These are phyloP conservation scores for Aspergillus glaucus DNA, from an alignment of 2,329 filamentous ascomycete species.

Conservation along the genomic window DNA sequence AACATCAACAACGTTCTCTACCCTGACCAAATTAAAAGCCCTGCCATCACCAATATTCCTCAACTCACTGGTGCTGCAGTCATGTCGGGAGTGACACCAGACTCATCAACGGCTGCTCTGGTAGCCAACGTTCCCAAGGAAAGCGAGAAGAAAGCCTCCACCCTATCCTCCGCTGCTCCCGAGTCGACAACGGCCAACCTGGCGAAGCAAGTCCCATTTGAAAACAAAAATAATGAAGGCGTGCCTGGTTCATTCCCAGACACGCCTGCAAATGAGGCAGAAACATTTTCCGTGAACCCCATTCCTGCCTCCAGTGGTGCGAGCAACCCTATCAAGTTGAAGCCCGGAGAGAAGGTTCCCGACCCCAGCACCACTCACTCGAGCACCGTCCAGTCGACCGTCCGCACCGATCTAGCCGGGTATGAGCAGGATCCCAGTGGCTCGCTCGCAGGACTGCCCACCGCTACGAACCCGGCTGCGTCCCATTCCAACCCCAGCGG, in stretches of 20 bases:
- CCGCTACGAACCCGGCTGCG: not conserved
- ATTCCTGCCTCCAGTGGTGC: slow-evolving; percentile 52
- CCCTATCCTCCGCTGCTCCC: slow-evolving; percentile 61
- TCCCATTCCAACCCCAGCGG: slow-evolving; percentile 5
- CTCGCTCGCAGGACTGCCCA: slow-evolving; percentile 32
- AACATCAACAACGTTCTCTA: slow-evolving; percentile 91
- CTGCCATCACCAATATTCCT: slow-evolving; percentile 1
- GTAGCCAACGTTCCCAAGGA: slow-evolving; percentile 31
- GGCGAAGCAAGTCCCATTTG: slow-evolving; percentile 61
- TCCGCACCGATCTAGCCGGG: slow-evolving; percentile 68
- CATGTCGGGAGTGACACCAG: slow-evolving; percentile 60
- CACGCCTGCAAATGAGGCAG: slow-evolving; percentile 55
- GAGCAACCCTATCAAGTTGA: slow-evolving; percentile 74
- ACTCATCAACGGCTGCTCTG: slow-evolving; percentile 61
- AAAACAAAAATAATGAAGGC: slow-evolving; percentile 33
- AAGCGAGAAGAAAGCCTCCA: slow-evolving; percentile 29
- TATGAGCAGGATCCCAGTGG: slow-evolving; percentile 68
- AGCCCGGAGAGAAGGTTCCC: slow-evolving; percentile 75
- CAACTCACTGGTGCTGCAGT: slow-evolving; percentile 17
- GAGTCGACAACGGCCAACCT: slow-evolving; percentile 64
- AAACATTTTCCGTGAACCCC: slow-evolving; percentile 47
- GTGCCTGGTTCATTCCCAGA: slow-evolving; percentile 65
- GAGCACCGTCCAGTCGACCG: slow-evolving; percentile 63
- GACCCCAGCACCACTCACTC: slow-evolving; percentile 56
- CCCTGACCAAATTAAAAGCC: slow-evolving; percentile 58